Evolutionary conservation across 2,329 filamentous ascomycete genomes (phyloP), one percentile per base, ranked within the genome.

Genomic region (Cladosporium sp.): DNA sequence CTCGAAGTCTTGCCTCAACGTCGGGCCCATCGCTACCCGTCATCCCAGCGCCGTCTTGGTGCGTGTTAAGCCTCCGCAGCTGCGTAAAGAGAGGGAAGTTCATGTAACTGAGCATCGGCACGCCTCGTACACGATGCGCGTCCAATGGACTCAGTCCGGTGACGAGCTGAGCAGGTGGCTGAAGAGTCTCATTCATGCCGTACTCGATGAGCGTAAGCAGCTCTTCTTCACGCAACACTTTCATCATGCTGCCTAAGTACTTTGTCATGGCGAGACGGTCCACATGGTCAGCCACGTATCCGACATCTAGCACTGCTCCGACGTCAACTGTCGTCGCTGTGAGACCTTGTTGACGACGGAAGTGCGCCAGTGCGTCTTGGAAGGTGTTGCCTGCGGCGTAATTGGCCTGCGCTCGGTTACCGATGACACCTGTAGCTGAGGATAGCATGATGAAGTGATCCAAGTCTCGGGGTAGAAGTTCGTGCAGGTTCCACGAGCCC

Each of bases 401-500:
- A 52, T 63, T 63, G 15, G 65, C 57, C 48, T 68, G 65, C 3
- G 62, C 61, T 19, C 44, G 50, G 35, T 63, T 58, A 9, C 68
- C 68, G 15, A 64, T 58, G 1, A 65, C 52, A 3, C 65, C 66
- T 0, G 64, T 55, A 3, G 64, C 39, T 2, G 65, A 68, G 12
- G 62, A 64, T 9, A 70, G 53, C 49, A 67, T 58, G 39, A 70
- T 56, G 61, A 73, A 73, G 59, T 71, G 70, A 53, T 72, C 70
- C 8, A 65, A 39, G 9, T 62, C 59, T 4, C 50, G 35, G 3
- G 59, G 58, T 1, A 71, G 52, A 2, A 61, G 36, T 9, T 58
- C 54, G 34, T 64, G 61, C 1, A 66, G 44, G 48, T 71, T 70
- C 58, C 61, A 66, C 9, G 66, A 64, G 3, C 68, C 69, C 15